phyloP scores from a whole-genome alignment of 2,329 filamentous ascomycete genomes.

The Arthrobotrys sphaeroides region DNA sequence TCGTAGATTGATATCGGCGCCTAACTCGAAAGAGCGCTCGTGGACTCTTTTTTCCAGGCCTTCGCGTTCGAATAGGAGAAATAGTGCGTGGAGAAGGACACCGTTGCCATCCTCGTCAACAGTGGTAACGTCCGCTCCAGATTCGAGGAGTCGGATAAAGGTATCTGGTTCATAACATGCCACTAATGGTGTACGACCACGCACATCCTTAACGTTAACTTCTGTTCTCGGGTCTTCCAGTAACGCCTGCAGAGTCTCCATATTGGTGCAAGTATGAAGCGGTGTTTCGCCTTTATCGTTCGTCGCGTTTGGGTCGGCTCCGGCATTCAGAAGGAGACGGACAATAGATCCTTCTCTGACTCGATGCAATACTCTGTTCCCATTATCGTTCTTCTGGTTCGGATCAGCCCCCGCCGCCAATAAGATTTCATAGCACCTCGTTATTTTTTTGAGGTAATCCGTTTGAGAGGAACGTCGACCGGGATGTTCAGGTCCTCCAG shows the following conservation, averaged over 20 bases:
- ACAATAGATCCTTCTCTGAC: slow-evolving; percentile 29
- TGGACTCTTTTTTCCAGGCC: not conserved
- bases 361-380: slow-evolving; percentile 7
- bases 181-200: slow-evolving; percentile 54
- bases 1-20: not conserved
- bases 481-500: not conserved
- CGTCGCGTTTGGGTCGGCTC: slow-evolving; percentile 5
- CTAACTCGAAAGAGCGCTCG: not conserved
- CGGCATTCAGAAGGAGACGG: slow-evolving; percentile 23
- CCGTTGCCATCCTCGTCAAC: slow-evolving; percentile 54
- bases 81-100: not conserved
- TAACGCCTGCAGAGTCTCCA: not conserved
- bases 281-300: slow-evolving; percentile 13
- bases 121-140: slow-evolving; percentile 54
- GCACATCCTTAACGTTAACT: slow-evolving; percentile 48
- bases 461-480: not conserved
- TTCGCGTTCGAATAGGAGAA: not conserved
- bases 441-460: slow-evolving; percentile 7
- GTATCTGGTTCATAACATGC: slow-evolving; percentile 49
- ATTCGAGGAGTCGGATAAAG: slow-evolving; percentile 13
- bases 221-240: slow-evolving; percentile 39
- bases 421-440: not conserved
- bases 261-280: slow-evolving; percentile 52
- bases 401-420: slow-evolving; percentile 4
- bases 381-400: not conserved